Evolutionary conservation across 768 basidiomycete species (phyloP).

Genomic region (Podaxis sp.): DNA sequence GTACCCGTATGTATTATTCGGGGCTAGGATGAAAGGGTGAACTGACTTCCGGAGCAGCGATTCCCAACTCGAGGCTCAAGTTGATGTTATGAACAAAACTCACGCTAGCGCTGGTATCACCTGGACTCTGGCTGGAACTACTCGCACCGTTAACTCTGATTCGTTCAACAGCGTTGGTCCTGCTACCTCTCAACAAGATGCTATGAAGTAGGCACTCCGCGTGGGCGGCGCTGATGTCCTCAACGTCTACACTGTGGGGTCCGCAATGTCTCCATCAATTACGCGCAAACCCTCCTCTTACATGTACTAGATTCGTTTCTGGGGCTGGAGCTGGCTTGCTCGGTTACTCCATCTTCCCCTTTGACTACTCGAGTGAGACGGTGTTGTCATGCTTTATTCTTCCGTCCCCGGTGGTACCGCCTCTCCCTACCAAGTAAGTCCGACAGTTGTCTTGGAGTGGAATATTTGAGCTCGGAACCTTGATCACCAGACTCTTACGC

Average conservation of each 20-base stretch:
- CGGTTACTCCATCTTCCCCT: constrained; percentile 53
- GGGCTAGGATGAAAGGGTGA: not conserved
- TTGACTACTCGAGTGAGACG: constrained; percentile 36
- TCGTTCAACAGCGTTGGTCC: constrained; percentile 47
- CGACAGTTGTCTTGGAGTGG: not conserved
- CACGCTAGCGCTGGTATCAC: constrained; percentile 32
- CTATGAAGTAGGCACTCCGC: constrained; percentile 45
- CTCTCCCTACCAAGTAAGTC: constrained; percentile 30
- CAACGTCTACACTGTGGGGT: constrained; percentile 52
- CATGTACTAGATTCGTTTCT: constrained; percentile 26
- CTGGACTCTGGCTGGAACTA: constrained; percentile 34
- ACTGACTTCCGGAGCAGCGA: constrained; percentile 20
- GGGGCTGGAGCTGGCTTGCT: constrained; percentile 40
- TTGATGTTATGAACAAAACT: constrained; percentile 37
- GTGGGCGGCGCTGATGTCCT: constrained; percentile 34
- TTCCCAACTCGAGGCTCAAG: constrained; percentile 31
- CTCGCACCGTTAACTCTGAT: constrained; percentile 37
- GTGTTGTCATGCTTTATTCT: constrained; percentile 39
- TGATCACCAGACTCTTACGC: constrained; percentile 37
- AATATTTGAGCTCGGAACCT: not conserved
- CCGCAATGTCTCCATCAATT: constrained; percentile 9
- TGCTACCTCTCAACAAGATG: constrained; percentile 29
- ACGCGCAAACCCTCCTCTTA: not conserved
- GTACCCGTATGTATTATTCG: constrained; percentile 31
- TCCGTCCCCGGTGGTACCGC: constrained; percentile 40